Conservation (phyloP, 257 asterid species). For the Sherardia arvensis region DNA sequence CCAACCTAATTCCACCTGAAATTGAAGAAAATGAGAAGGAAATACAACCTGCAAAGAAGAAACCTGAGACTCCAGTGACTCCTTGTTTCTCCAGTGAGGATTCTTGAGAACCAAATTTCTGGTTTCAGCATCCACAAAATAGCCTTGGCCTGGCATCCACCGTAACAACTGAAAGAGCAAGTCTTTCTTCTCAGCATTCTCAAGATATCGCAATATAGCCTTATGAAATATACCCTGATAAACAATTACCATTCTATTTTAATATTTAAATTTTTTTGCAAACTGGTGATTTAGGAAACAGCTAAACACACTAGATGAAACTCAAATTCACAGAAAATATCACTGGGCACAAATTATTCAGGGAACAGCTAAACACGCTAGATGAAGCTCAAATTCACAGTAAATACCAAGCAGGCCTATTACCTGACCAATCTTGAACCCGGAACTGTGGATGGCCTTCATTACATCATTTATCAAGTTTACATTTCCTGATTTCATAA, state of each 20-base stretch:
- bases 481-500: conserved; percentile 70
- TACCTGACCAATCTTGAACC: conserved; percentile 81
- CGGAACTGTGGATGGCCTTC: conserved; percentile 63
- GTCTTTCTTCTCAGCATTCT: conserved; percentile 76
- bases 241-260: neutral
- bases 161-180: conserved; percentile 67
- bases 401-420: neutral
- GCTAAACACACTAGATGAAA: neutral
- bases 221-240: conserved; percentile 55
- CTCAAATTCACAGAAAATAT: neutral
- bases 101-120: conserved; percentile 47
- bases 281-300: neutral
- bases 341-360: neutral
- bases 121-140: conserved; percentile 45
- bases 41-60: no score
- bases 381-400: neutral
- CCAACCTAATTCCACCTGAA: no score
- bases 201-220: conserved; percentile 67
- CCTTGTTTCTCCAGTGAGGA: no score
- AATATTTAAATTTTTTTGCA: no score
- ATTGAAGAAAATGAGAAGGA: no score
- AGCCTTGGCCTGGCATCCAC: conserved; percentile 95
- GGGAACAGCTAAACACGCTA: neutral
- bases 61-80: no score
- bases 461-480: conserved; percentile 85